Conservation (phyloP, 2,329 filamentous ascomycete genomes). For the Elsinoe batatas region DNA sequence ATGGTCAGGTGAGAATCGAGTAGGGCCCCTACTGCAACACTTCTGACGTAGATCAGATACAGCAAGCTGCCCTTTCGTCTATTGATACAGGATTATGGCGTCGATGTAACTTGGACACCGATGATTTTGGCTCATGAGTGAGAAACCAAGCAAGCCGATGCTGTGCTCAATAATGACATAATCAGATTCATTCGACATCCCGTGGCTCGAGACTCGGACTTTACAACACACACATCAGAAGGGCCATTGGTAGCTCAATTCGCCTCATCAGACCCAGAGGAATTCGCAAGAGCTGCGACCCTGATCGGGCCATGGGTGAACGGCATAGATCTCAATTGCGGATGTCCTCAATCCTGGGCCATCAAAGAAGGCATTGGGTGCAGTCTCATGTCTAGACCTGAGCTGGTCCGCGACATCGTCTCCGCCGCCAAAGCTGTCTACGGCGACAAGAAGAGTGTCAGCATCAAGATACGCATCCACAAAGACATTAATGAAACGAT, state of each 20-base stretch:
- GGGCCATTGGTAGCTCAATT: constrained; percentile 59
- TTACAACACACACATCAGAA: constrained; percentile 44
- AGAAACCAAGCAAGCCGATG: not conserved
- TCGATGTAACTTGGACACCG: constrained; percentile 60
- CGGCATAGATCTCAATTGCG: constrained; percentile 63
- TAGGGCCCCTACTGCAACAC: not conserved
- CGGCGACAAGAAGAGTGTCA: constrained; percentile 46
- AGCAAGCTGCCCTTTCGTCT: constrained; percentile 57
- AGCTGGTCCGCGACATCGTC: constrained; percentile 58
- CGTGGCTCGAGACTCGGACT: constrained; percentile 46
- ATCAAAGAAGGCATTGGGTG: constrained; percentile 59
- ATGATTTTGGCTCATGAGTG: constrained; percentile 43
- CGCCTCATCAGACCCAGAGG: constrained; percentile 50
- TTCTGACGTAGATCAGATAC: constrained; percentile 17
- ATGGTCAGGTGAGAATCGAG: constrained; percentile 50
- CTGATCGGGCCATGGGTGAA: constrained; percentile 53
- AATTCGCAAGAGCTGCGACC: constrained; percentile 53
- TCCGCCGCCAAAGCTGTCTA: constrained; percentile 46
- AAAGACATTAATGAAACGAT: constrained; percentile 43
- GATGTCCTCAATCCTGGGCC: constrained; percentile 64
- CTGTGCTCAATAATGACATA: not conserved
- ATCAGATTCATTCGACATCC: constrained; percentile 22
- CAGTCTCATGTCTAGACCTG: constrained; percentile 56
- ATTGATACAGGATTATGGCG: constrained; percentile 54
- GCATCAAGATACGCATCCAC: constrained; percentile 62